A percentile compares a stretch with the other conserved stretches of the same genome.
Conservation (phyloP, 805 yeast genomes). For the Wickerhamiella alocasiicola region DNA sequence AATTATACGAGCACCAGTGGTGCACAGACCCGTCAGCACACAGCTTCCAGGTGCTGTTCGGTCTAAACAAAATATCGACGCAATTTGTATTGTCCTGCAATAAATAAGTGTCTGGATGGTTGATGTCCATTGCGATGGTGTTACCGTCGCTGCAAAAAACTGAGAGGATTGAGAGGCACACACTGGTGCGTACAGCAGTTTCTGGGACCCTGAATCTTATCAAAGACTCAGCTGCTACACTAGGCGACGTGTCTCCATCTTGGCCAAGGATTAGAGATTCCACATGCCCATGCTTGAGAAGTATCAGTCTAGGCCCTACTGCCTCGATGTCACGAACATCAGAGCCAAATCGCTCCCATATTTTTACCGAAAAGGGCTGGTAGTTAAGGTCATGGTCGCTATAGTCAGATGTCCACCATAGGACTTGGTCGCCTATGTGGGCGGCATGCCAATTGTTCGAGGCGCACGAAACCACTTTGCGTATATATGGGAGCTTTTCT, state of each 20-base stretch:
- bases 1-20: constrained; percentile 9
- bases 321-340: constrained; percentile 4
- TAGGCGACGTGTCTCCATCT: constrained; percentile 3
- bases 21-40: constrained; percentile 4
- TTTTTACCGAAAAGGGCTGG: constrained; percentile 4
- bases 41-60: constrained; percentile 9
- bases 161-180: constrained; percentile 5
- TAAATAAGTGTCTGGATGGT: constrained; percentile 3
- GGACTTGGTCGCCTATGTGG: background rate
- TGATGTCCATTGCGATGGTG: constrained; percentile 4
- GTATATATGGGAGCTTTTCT: background rate
- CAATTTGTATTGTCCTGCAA: constrained; percentile 4
- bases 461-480: constrained; percentile 4
- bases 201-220: background rate
- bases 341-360: constrained; percentile 1
- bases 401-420: constrained; percentile 11
- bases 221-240: background rate
- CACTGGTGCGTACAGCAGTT: background rate
- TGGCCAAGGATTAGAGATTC: constrained; percentile 1
- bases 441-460: constrained; percentile 11
- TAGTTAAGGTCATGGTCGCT: background rate
- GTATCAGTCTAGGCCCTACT: constrained; percentile 1
- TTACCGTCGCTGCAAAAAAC: constrained; percentile 4
- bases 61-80: constrained; percentile 6
- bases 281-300: background rate